Evolutionary conservation across 1,284 basidiomycete genomes (phyloP), one percentile per base, ranked within the genome.

Genomic region (Heterobasidion annosum): DNA sequence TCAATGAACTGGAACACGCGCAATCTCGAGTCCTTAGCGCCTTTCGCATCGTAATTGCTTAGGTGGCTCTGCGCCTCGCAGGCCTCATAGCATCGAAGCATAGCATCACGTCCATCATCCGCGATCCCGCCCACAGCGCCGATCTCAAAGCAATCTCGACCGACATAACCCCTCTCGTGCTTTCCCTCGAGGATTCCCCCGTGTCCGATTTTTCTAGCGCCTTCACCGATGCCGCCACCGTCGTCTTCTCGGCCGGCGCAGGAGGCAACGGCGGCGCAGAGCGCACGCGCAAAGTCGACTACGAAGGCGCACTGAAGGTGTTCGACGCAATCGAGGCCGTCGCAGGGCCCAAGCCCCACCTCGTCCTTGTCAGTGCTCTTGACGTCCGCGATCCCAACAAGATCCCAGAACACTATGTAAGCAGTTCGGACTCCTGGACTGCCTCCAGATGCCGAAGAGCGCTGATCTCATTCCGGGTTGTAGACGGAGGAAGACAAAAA

Each of bases 171-270:
- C 82, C 85, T 0, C 65, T 78, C 33, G 58, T 85, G 3, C 72
- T 86, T 34, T 84, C 82, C 2, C 71, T 89, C 35, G 85, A 88
- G 61, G 73, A 78, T 10, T 70, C 76, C 2, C 63, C 78, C 0
- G 70, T 74, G 0, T 56, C 68, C 2, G 74, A 80, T 4, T 75
- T 88, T 57, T 72, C 73, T 2, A 59, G 68, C 1, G 72, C 75
- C 1, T 81, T 90, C 58, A 60, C 70, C 32, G 73, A 72, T 2
- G 65, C 72, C n/a, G 69, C 78, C 48, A 72, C 81, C 19, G 79
- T 90, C 13, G 75, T 87, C 58, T 89, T 85, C 62, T 70, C 78
- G 18, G 84, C 84, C 0, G 88, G 88, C 1, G 82, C 87, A 0
- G 86, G 85, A 0, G 84, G 83, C 0, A 83, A 84, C 61, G 85